Percentiles rank a stretch among this genome's conserved stretches.
These are phyloP conservation scores for Aspergillus avenaceus DNA, from an alignment of 495 filamentous ascomycete genomes.

Conservation along the genomic window DNA sequence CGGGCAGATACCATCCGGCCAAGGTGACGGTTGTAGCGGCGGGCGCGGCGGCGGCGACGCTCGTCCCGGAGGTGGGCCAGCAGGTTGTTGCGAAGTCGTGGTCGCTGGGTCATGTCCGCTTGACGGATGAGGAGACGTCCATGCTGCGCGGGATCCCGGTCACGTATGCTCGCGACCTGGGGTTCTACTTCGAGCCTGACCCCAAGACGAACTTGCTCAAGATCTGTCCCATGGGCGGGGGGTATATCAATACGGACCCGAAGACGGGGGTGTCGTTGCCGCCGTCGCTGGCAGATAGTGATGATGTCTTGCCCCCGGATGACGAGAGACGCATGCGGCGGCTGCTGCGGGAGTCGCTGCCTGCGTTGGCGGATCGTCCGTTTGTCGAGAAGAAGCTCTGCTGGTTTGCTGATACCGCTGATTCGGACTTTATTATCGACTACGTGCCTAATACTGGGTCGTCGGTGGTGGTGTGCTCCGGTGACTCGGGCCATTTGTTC, in stretches of 20 bases:
- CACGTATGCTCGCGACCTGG: constrained; percentile 50
- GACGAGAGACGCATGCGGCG: constrained; percentile 45
- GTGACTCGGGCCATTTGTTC: constrained; percentile 52
- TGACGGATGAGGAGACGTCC: constrained; percentile 47
- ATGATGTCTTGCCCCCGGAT: constrained; percentile 41
- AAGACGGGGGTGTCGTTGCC: constrained; percentile 27
- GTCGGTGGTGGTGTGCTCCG: constrained; percentile 43
- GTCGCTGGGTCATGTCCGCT: constrained; percentile 51
- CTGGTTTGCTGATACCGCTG: constrained; percentile 54
- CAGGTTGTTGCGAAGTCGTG: constrained; percentile 48
- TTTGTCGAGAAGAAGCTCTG: constrained; percentile 46
- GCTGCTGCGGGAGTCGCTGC: constrained; percentile 47
- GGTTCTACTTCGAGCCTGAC: constrained; percentile 59
- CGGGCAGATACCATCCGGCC: constrained; percentile 32
- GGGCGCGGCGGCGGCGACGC: constrained; percentile 34
- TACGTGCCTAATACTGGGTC: constrained; percentile 41
- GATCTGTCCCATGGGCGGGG: constrained; percentile 50
- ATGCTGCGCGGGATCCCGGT: constrained; percentile 50
- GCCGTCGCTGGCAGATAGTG: constrained; percentile 30
- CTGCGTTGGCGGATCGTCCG: constrained; percentile 43
- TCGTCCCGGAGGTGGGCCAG: constrained; percentile 35
- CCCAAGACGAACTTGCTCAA: constrained; percentile 50
- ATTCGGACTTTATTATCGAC: constrained; percentile 54
- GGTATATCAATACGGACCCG: constrained; percentile 47
- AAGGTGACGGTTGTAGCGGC: constrained; percentile 39